These are phyloP conservation scores for Saccharomycopsis olivae DNA, from an alignment of 805 yeast genomes.

Conservation along the genomic window DNA sequence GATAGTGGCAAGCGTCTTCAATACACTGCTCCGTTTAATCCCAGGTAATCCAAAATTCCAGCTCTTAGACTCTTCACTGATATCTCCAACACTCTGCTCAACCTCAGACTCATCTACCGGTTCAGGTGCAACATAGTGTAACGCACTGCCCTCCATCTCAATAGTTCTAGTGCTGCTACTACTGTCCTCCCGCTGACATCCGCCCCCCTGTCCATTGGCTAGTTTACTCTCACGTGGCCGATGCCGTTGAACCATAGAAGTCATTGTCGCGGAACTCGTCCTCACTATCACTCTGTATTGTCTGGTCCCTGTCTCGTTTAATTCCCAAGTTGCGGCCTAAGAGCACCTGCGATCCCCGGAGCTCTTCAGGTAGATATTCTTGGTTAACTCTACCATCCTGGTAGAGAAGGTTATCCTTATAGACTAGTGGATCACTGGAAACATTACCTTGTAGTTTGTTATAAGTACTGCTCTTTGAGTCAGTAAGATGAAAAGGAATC, in stretches of 20 bases:
- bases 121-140: no score
- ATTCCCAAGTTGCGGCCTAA: slow-evolving; percentile 11
- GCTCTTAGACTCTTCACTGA: no score
- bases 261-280: slow-evolving; percentile 12
- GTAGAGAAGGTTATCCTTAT: not conserved
- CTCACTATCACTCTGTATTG: slow-evolving; percentile 14
- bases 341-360: slow-evolving; percentile 1
- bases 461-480: not conserved
- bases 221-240: no score
- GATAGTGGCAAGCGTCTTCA: slow-evolving; percentile 6
- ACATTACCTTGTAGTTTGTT: not conserved
- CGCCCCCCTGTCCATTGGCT: no score
- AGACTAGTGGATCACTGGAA: not conserved
- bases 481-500: slow-evolving; percentile 7
- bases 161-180: no score
- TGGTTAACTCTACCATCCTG: slow-evolving; percentile 2
- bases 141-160: no score
- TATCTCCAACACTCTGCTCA: not conserved
- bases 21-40: no score
- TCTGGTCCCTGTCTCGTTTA: not conserved
- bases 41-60: no score
- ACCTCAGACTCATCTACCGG: not conserved
- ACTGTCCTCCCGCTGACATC: no score
- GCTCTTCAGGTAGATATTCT: slow-evolving; percentile 7
- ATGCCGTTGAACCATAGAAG: no score